Evolutionary conservation across 164 flowering plant species (phyloP).

Genomic region (Vitis riparia): DNA sequence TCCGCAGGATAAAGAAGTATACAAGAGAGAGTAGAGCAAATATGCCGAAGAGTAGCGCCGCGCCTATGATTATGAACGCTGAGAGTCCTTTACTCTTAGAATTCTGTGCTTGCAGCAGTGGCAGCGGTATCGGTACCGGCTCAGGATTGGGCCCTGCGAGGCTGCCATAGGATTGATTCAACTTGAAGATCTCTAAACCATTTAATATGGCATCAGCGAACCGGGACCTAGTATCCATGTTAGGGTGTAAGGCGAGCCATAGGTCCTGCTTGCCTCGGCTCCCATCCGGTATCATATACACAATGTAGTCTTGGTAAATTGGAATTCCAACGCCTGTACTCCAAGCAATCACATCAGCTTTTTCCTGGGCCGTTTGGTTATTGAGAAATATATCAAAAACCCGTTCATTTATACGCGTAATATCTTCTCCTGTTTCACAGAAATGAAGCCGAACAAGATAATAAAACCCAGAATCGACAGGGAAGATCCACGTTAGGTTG

Average conservation of each 20-base stretch:
- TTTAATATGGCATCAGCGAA: constrained; percentile 27
- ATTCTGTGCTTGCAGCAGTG: background rate
- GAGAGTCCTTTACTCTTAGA: too few species aligned
- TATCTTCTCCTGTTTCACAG: constrained; percentile 15
- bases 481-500: constrained; percentile 23
- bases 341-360: constrained; percentile 15
- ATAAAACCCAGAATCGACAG: constrained; percentile 21
- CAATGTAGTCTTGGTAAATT: constrained; percentile 7
- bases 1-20: too few species aligned
- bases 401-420: constrained; percentile 9
- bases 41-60: too few species aligned
- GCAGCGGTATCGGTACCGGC: constrained; percentile 10
- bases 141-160: constrained; percentile 32
- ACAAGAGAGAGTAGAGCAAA: too few species aligned
- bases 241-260: constrained; percentile 32
- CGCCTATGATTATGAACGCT: too few species aligned
- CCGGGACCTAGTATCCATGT: background rate
- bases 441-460: constrained; percentile 30
- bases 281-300: constrained; percentile 1
- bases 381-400: constrained; percentile 20
- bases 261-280: constrained; percentile 8
- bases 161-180: constrained; percentile 10
- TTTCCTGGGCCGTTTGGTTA: constrained; percentile 16
- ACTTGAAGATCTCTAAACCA: constrained; percentile 27
- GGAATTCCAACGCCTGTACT: background rate